Evolutionary conservation across 495 filamentous ascomycete genomes (phyloP).

Genomic region (Daldinia caldariorum): DNA sequence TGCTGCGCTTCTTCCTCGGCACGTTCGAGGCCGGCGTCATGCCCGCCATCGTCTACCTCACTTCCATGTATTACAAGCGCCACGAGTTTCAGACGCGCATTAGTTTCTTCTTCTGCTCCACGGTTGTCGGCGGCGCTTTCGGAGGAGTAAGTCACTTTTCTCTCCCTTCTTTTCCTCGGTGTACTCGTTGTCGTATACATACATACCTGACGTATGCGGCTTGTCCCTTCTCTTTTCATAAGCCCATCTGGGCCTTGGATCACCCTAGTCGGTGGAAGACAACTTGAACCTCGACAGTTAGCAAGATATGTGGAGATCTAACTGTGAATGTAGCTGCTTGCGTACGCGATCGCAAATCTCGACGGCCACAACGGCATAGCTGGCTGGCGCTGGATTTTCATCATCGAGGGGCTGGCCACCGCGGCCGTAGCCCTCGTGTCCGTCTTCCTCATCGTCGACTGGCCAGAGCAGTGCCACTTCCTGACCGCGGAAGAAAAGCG

Average conservation of each 20-base stretch:
- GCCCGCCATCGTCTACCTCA: constrained; percentile 65
- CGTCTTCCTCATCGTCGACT: constrained; percentile 66
- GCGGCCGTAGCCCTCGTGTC: constrained; percentile 56
- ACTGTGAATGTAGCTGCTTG: constrained; percentile 56
- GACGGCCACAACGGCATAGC: constrained; percentile 59
- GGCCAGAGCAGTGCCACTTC: constrained; percentile 63
- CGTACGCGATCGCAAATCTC: constrained; percentile 67
- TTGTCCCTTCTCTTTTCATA: neutral
- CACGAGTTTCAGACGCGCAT: constrained; percentile 69
- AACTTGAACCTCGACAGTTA: neutral
- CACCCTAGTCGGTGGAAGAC: neutral
- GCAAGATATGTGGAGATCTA: constrained; percentile 4
- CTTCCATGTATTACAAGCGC: constrained; percentile 70
- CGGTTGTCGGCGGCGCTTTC: constrained; percentile 68
- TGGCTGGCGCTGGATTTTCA: constrained; percentile 62
- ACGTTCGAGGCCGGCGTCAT: constrained; percentile 68
- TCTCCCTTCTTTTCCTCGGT: neutral
- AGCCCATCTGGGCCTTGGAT: neutral
- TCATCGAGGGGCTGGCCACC: constrained; percentile 66
- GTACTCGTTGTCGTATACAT: neutral
- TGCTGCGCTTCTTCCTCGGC: constrained; percentile 65
- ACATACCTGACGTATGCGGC: neutral
- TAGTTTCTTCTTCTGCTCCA: constrained; percentile 67
- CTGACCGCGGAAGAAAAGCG: constrained; percentile 58
- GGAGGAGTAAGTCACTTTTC: constrained; percentile 55